Evolutionary conservation across 176 grass and related monocot genomes (phyloP), one percentile per base, ranked within the genome.

Genomic region (Aechmea fasciata): DNA sequence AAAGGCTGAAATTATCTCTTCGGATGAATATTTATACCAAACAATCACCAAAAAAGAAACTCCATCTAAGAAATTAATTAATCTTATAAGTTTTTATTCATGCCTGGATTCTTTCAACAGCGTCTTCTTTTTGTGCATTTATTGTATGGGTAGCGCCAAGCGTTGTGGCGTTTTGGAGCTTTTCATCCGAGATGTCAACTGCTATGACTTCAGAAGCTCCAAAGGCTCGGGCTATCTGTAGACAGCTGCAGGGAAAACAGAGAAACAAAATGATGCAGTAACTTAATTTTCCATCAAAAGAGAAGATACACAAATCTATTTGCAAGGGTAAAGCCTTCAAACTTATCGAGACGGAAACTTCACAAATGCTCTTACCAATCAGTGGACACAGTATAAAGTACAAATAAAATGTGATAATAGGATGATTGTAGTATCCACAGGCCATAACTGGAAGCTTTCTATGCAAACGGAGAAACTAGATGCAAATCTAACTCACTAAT

Each of bases 161-260:
- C 50, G 69, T 83, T 92, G 65, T 99, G 48, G 89, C 87, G 73
- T 80, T 93, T 59, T 90, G 49, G 54, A 99, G 89, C 83, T 99
- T 99, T 75, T 99, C 89, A 69, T 99, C 89, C 49, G 88, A 72
- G 72, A 99, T 79, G 77, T 99, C 94, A 1, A 99, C 94, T 13
- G 94, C 94, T 65, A 99, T 99, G 65, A 99, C 64, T 85, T 99
- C 87, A 14, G 89, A 71, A 76, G 94, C 94, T 50, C 94, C 94
- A 90, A 97, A 97, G 71, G 94, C 94, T 76, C 73, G 92, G 1
- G 94, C 89, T 77, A 97, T 90, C 86, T 97, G 94, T 76, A 97
- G 82, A 79, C 94, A 97, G 74, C 94, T 97, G 86, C 80, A 79
- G 29, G 12, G 11, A 51, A 57, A 53, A 41, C 13, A 51, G 13